Conservation (phyloP, 2,329 filamentous ascomycete genomes). For the Colletotrichum cuscutae region DNA sequence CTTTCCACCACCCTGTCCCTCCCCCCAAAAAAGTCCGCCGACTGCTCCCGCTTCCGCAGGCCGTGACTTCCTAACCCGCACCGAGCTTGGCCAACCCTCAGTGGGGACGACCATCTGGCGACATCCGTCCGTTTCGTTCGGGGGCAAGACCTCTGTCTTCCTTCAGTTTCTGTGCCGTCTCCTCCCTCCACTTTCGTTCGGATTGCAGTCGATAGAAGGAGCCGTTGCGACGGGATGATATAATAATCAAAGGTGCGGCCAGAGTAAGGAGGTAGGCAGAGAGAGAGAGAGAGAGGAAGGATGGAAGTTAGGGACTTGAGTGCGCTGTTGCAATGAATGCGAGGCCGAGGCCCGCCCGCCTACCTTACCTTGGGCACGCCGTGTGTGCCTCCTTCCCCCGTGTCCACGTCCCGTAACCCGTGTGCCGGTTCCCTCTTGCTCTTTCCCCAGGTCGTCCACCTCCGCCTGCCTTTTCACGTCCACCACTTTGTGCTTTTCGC, state of each 20-base stretch:
- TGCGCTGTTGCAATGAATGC: not conserved
- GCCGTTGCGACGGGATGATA: not conserved
- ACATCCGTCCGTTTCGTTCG: slow-evolving; percentile 11
- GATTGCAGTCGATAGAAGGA: not conserved
- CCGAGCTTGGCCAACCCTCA: slow-evolving; percentile 3
- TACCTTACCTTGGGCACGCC: not conserved
- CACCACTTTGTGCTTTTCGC: not conserved
- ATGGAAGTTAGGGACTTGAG: not conserved
- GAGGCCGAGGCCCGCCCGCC: not conserved
- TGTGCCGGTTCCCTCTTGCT: not conserved
- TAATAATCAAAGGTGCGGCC: not conserved
- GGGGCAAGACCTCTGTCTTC: not conserved
- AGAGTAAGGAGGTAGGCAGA: not conserved
- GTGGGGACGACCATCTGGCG: slow-evolving; percentile 7
- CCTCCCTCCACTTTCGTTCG: not conserved
- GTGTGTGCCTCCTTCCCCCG: not conserved
- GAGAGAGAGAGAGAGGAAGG: not conserved
- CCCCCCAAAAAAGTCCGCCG: slow-evolving; percentile 20
- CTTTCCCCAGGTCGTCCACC: not conserved
- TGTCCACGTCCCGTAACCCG: not conserved
- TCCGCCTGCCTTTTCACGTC: not conserved
- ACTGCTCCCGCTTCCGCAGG: slow-evolving; percentile 4
- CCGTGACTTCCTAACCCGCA: not conserved
- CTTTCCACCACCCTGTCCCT: not conserved
- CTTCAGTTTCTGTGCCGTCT: not conserved